Percentiles rank a stretch among this genome's conserved stretches.
Conservation (phyloP, 2,329 filamentous ascomycete genomes). For the Diplocarpon rosae region DNA sequence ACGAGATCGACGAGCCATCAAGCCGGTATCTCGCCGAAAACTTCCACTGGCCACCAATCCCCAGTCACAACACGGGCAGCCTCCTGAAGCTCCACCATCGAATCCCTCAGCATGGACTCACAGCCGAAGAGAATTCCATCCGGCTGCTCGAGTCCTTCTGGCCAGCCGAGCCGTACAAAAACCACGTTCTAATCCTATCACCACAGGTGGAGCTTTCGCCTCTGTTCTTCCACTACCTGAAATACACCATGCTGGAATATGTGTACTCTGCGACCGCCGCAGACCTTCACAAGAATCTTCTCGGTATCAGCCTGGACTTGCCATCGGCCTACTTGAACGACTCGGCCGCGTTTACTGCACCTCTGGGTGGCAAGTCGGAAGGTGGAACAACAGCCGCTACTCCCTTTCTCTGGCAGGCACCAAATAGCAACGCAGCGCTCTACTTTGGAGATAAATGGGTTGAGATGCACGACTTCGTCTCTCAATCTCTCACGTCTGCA, state of each 20-base stretch:
- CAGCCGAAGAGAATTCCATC: slow-evolving; percentile 59
- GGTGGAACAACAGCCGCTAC: slow-evolving; percentile 3
- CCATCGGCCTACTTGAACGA: slow-evolving; percentile 55
- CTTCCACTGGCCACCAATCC: slow-evolving; percentile 56
- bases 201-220: slow-evolving; percentile 70
- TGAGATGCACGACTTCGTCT: slow-evolving; percentile 72
- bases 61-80: slow-evolving; percentile 31
- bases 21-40: slow-evolving; percentile 44
- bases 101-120: slow-evolving; percentile 48
- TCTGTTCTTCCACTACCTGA: slow-evolving; percentile 77
- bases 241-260: slow-evolving; percentile 67
- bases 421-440: slow-evolving; percentile 70
- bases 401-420: slow-evolving; percentile 72
- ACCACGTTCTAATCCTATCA: slow-evolving; percentile 77
- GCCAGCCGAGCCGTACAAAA: slow-evolving; percentile 50
- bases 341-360: slow-evolving; percentile 40
- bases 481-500: slow-evolving; percentile 28
- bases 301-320: slow-evolving; percentile 72
- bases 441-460: slow-evolving; percentile 80
- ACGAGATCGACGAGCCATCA: slow-evolving; percentile 54
- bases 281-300: slow-evolving; percentile 42
- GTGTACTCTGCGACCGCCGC: slow-evolving; percentile 50
- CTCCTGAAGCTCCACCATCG: slow-evolving; percentile 64
- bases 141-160: slow-evolving; percentile 83
- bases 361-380: slow-evolving; percentile 22